Base-by-base conservation (phyloP, 2,329 filamentous ascomycete genomes). In the Stemphylium beticola region DNA sequence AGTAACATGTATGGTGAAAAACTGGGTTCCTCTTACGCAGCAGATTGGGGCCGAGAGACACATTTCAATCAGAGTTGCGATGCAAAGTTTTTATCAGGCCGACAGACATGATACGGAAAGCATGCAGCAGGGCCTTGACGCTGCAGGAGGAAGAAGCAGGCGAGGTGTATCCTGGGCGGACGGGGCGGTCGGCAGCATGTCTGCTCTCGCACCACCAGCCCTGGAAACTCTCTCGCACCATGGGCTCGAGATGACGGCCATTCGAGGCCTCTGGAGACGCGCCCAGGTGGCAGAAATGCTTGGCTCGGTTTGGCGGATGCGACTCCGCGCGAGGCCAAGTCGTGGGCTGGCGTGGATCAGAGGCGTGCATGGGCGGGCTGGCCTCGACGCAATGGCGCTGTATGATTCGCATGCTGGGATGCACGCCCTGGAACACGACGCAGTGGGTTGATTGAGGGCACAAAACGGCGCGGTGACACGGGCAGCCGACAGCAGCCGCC, bases 401-500 rank as follows among this genome's bases (percentile, higher is more conserved):
- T 38, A 64, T 65, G 63, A 65, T 66, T 64, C 59, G 61, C 65
- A 65, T 56, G 57, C 18, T 18, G 48, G 51, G 58, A 29, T 45
- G 58, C 58, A 57, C 57, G 56, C 53, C 62, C 51, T 49, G 52
- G 49, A 55, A 51, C 49, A 58, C 58, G 53, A 52, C 31, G 62
- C 62, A 53, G 56, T 52, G 57, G 47, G 60, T 68, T 68, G 62
- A 67, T 67, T 67, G 65, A 65, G 57, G 52, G 55, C 56, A n/a
- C 38, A 26, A 68, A 68, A 66, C 60, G 61, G 67, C 56, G 54
- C 56, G 17, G 65, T 65, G 49, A 53, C 65, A 67, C 65, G 58
- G 55, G 48, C 54, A 65, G 64, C 66, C 68, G 67, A 65, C 53
- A 58, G 60, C 64, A 66, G 62, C 66, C 65, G 67, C 59, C 53